phyloP scores from a whole-genome alignment of 2,329 filamentous ascomycete species.

The Colletotrichum siamense region DNA sequence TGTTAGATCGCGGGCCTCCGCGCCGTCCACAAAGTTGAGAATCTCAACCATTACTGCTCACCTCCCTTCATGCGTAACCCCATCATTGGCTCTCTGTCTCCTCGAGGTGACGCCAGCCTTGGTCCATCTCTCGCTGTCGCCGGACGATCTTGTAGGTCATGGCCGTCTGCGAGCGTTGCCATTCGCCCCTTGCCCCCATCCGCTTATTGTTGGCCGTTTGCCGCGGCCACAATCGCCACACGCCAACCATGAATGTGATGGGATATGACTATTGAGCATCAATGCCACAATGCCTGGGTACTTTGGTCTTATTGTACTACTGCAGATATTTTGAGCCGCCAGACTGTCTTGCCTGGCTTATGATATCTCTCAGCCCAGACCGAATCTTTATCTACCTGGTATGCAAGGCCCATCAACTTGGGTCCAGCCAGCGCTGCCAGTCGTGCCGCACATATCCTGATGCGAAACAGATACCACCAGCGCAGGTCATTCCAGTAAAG shows the following conservation, averaged over 20 bases:
- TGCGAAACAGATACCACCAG: neutral
- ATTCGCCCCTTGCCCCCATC: neutral
- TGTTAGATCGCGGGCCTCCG: conserved; percentile 7
- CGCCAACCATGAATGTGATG: neutral
- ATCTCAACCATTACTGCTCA: neutral
- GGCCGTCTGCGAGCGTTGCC: neutral
- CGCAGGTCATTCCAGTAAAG: neutral
- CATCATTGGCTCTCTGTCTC: neutral
- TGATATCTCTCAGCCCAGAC: neutral
- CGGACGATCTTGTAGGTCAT: neutral
- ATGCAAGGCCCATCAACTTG: neutral
- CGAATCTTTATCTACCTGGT: neutral
- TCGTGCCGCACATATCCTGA: neutral
- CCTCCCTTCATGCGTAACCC: neutral
- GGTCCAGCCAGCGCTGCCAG: neutral
- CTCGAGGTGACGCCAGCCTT: neutral
- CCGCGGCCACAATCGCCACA: conserved; percentile 3
- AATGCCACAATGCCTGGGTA: neutral
- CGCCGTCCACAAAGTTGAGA: neutral
- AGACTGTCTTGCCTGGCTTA: neutral
- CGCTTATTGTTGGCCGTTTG: neutral
- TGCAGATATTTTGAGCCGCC: neutral
- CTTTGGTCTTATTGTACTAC: neutral
- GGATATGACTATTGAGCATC: neutral
- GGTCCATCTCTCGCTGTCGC: neutral